Percentiles rank a stretch among this genome's conserved stretches.
phyloP scores from a whole-genome alignment of 2,329 filamentous ascomycete species.

The Zymoseptoria tritici region DNA sequence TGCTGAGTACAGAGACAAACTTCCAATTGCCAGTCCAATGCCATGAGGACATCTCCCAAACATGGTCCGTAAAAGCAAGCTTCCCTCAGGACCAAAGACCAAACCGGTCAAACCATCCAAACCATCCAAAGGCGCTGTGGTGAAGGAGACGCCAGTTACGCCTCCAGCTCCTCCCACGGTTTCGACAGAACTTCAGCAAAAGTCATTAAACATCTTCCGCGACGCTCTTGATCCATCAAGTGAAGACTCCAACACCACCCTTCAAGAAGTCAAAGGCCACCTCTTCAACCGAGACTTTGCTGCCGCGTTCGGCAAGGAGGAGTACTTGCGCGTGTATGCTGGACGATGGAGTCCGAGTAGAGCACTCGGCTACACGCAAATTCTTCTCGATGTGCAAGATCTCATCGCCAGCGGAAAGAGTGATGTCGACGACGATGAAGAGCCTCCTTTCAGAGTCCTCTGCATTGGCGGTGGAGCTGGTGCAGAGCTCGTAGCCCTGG shows the following conservation, averaged over 20 bases:
- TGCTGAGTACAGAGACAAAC: background rate
- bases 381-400: conserved; percentile 39
- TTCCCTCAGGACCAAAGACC: background rate
- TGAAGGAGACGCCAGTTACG: background rate
- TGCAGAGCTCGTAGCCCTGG: conserved; percentile 59
- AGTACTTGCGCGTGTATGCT: conserved; percentile 74
- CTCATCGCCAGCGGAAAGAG: background rate
- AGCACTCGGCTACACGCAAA: conserved; percentile 70
- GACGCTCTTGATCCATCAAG: conserved; percentile 41
- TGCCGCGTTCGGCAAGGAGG: conserved; percentile 64
- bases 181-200: conserved; percentile 51
- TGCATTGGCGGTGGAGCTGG: conserved; percentile 61
- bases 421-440: background rate
- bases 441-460: conserved; percentile 34
- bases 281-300: conserved; percentile 81
- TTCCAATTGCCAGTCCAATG: background rate
- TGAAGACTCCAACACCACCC: conserved; percentile 32
- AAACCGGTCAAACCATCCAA: background rate
- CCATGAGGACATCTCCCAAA: background rate
- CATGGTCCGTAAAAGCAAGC: background rate
- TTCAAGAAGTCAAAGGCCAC: conserved; percentile 80
- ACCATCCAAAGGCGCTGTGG: background rate
- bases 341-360: conserved; percentile 84
- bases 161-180: background rate
- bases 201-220: conserved; percentile 65